Conservation (phyloP, 768 basidiomycete species). For the Kwoniella botswanensis region DNA sequence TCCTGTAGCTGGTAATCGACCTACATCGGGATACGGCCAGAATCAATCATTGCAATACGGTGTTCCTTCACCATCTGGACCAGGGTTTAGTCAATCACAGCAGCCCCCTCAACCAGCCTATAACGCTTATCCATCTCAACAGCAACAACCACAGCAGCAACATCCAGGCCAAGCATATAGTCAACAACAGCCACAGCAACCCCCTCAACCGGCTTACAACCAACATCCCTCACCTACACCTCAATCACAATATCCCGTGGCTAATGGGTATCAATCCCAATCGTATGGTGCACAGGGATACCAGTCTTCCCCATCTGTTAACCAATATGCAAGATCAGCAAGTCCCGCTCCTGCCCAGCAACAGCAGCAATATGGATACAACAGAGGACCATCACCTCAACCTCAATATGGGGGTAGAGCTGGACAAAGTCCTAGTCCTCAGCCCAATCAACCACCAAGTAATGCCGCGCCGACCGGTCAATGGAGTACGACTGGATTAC, state of each 20-base stretch:
- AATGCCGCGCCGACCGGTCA: conserved; percentile 69
- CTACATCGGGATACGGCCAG: conserved; percentile 32
- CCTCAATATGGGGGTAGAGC: conserved; percentile 25
- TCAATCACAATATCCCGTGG: background rate
- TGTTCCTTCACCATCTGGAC: conserved; percentile 11
- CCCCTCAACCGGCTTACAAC: conserved; percentile 24
- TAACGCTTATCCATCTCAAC: conserved; percentile 20
- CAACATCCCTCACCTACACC: conserved; percentile 22
- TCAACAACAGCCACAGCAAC: conserved; percentile 60
- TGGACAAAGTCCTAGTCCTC: conserved; percentile 44
- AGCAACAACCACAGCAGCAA: conserved; percentile 19
- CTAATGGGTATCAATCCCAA: conserved; percentile 18
- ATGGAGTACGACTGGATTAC: conserved; percentile 78
- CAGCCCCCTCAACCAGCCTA: conserved; percentile 20
- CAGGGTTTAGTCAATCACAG: conserved; percentile 18
- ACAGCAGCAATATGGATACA: conserved; percentile 22
- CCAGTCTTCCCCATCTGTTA: conserved; percentile 4
- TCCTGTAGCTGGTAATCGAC: conserved; percentile 26
- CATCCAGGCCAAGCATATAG: conserved; percentile 26
- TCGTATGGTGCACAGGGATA: conserved; percentile 12
- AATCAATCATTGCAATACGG: conserved; percentile 8
- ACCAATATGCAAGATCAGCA: conserved; percentile 36
- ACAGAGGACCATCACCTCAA: conserved; percentile 17
- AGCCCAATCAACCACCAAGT: conserved; percentile 58
- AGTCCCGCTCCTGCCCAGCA: conserved; percentile 43